A percentile compares a stretch with the other conserved stretches of the same genome.
Evolutionary conservation across 116 monocot genomes (phyloP).

Genomic region (Posidonia oceanica): DNA sequence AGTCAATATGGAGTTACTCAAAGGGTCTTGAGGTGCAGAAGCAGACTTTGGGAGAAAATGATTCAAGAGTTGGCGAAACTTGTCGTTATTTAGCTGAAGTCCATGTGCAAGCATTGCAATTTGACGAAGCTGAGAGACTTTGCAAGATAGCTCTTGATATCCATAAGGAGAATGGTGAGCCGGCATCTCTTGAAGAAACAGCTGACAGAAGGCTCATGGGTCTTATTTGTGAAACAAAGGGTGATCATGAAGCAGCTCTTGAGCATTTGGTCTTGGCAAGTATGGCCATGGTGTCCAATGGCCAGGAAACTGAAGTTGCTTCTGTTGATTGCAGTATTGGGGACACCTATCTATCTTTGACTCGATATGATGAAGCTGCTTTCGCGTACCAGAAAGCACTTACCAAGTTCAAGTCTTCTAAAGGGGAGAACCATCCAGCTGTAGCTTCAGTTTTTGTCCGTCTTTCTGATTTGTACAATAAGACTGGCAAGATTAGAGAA

Average conservation of each 20-base stretch:
- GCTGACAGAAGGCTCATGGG: constrained; percentile 27
- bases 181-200: constrained; percentile 10
- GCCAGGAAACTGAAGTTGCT: constrained; percentile 23
- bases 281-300: constrained; percentile 24
- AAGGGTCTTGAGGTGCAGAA: constrained; percentile 23
- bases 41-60: constrained; percentile 14
- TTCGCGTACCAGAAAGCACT: constrained; percentile 26
- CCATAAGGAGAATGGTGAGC: constrained; percentile 17
- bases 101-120: constrained; percentile 20
- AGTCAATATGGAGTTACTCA: constrained; percentile 15
- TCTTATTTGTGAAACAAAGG: constrained; percentile 27
- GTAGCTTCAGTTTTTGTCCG: constrained; percentile 28
- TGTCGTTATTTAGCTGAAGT: constrained; percentile 26
- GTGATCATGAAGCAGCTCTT: constrained; percentile 16
- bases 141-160: constrained; percentile 24
- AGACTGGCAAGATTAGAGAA: constrained; percentile 22
- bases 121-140: constrained; percentile 22
- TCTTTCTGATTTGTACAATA: constrained; percentile 19
- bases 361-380: constrained; percentile 23
- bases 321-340: constrained; percentile 30
- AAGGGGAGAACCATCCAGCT: constrained; percentile 19
- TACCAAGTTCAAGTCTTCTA: constrained; percentile 12
- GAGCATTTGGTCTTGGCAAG: constrained; percentile 29
- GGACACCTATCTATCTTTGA: constrained; percentile 17
- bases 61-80: constrained; percentile 26